These are phyloP conservation scores for Calocybe indica DNA, from an alignment of 768 basidiomycete species.

Conservation along the genomic window DNA sequence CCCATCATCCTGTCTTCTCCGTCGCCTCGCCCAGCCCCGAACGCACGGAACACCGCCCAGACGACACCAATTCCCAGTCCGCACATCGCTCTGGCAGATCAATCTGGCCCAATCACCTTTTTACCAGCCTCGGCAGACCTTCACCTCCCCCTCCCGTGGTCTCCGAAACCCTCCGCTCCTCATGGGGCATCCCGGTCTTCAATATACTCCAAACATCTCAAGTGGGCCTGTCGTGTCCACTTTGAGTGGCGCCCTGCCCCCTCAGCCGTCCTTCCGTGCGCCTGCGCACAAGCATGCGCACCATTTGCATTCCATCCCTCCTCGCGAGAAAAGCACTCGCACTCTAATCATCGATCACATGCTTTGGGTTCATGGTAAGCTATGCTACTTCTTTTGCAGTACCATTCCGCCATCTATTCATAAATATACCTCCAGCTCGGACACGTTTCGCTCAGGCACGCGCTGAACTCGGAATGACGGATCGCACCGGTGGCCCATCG, in stretches of 20 bases:
- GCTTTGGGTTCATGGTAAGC: conserved; percentile 70
- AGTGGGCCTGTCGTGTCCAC: conserved; percentile 7
- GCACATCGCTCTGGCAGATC: neutral
- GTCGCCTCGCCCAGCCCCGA: neutral
- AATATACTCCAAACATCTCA: conserved; percentile 1
- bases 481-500: conserved; percentile 65
- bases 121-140: conserved; percentile 3
- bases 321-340: conserved; percentile 82
- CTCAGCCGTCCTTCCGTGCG: conserved; percentile 44
- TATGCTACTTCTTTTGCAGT: neutral
- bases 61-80: neutral
- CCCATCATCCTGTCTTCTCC: conserved; percentile 5
- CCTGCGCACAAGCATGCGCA: conserved; percentile 88
- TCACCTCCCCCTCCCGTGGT: neutral
- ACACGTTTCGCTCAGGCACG: conserved; percentile 81
- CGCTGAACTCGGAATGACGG: conserved; percentile 82
- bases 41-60: conserved; percentile 2
- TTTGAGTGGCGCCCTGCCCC: conserved; percentile 8
- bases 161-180: conserved; percentile 3
- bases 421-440: conserved; percentile 30
- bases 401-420: neutral
- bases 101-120: conserved; percentile 12
- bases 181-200: neutral
- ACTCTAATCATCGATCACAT: conserved; percentile 86
- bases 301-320: conserved; percentile 82